Conservation (phyloP, 2,329 filamentous ascomycete genomes). For the Aureobasidium uvarum region DNA sequence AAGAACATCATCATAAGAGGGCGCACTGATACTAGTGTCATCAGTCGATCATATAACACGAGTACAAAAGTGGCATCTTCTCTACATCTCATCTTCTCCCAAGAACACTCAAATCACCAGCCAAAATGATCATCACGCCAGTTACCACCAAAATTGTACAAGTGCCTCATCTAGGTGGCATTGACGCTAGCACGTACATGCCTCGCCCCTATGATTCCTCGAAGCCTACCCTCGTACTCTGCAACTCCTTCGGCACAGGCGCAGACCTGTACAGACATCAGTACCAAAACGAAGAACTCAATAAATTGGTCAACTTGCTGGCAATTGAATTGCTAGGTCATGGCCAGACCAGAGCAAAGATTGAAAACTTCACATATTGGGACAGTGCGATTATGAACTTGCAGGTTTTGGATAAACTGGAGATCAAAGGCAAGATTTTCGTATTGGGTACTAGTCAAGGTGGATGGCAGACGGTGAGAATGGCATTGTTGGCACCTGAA, state of each 20-base stretch:
- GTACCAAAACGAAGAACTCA: conserved; percentile 35
- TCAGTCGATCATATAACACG: background rate
- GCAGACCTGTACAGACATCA: conserved; percentile 43
- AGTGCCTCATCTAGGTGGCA: conserved; percentile 53
- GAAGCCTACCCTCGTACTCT: conserved; percentile 53
- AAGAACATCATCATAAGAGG: background rate
- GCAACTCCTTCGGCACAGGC: conserved; percentile 54
- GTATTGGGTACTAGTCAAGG: conserved; percentile 55
- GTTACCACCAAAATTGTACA: conserved; percentile 40
- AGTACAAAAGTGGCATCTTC: no score
- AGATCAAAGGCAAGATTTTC: conserved; percentile 46
- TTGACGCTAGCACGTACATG: conserved; percentile 50
- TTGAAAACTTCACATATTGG: conserved; percentile 56
- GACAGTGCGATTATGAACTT: conserved; percentile 51
- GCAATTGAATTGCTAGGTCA: conserved; percentile 56
- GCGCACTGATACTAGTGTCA: background rate
- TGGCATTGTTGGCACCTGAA: conserved; percentile 53
- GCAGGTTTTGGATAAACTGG: conserved; percentile 43
- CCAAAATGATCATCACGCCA: conserved; percentile 28
- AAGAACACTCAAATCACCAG: background rate
- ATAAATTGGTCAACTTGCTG: conserved; percentile 49
- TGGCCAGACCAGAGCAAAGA: conserved; percentile 48
- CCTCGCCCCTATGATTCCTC: conserved; percentile 37
- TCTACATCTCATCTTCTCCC: background rate
- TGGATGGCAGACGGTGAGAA: conserved; percentile 53